These are phyloP conservation scores for Aspergillus amoenus DNA, from an alignment of 2,329 filamentous ascomycete species.

Conservation along the genomic window DNA sequence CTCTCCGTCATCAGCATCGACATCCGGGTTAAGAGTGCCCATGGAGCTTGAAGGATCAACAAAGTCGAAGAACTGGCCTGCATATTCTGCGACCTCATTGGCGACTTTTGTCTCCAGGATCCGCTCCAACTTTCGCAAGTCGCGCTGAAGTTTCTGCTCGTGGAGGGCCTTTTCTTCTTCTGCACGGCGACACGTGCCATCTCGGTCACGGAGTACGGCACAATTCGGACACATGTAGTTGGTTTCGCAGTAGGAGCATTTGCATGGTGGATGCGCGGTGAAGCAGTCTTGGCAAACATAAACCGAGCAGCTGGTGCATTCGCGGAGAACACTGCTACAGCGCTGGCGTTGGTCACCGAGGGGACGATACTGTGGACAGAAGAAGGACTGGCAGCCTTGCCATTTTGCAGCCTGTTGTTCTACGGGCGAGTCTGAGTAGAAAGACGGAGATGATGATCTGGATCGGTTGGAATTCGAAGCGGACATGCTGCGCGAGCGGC, in stretches of 20 bases:
- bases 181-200: conserved; percentile 40
- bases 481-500: conserved; percentile 38
- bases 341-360: conserved; percentile 47
- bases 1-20: not conserved
- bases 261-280: conserved; percentile 40
- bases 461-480: conserved; percentile 41
- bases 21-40: not conserved
- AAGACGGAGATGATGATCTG: conserved; percentile 41
- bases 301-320: conserved; percentile 48
- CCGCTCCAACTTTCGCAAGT: conserved; percentile 41
- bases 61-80: conserved; percentile 40
- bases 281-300: conserved; percentile 49
- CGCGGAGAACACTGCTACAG: conserved; percentile 43
- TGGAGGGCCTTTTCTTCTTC: conserved; percentile 39
- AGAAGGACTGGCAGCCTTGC: conserved; percentile 51
- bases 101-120: conserved; percentile 43
- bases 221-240: conserved; percentile 49
- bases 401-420: conserved; percentile 35
- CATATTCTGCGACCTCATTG: conserved; percentile 43
- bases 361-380: conserved; percentile 45
- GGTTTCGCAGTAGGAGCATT: conserved; percentile 44
- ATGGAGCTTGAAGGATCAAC: conserved; percentile 20
- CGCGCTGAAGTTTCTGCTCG: conserved; percentile 42
- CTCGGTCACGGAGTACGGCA: conserved; percentile 36
- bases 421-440: conserved; percentile 37